Evolutionary conservation across 163 green algal species (phyloP).

Genomic region (Coccomyxa subellipsoidea): DNA sequence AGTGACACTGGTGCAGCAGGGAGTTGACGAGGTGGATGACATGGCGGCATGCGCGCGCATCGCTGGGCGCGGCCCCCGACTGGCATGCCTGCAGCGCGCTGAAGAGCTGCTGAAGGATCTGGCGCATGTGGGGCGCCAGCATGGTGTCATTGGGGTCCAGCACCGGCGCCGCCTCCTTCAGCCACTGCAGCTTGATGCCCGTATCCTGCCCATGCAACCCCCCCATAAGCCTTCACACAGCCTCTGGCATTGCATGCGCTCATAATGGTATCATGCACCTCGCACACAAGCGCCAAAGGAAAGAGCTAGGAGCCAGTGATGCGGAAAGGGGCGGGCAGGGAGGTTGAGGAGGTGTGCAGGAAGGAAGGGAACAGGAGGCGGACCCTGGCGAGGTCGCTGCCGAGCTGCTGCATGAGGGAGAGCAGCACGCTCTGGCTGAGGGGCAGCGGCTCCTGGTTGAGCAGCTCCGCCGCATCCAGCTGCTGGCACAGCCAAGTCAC

Average conservation of each 20-base stretch:
- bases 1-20: constrained; percentile 7
- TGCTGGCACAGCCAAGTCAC: constrained; percentile 77
- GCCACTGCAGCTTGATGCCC: constrained; percentile 61
- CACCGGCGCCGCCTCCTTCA: constrained; percentile 48
- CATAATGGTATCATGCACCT: too few species aligned
- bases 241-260: too few species aligned
- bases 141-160: constrained; percentile 51
- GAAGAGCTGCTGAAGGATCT: constrained; percentile 36
- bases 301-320: too few species aligned
- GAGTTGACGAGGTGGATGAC: constrained; percentile 5
- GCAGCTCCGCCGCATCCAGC: constrained; percentile 38
- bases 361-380: not conserved
- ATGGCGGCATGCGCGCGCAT: not conserved
- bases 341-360: not conserved
- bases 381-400: constrained; percentile 43
- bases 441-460: constrained; percentile 17
- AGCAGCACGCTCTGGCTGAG: constrained; percentile 67
- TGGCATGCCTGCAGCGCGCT: not conserved
- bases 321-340: too few species aligned
- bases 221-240: not conserved
- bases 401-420: constrained; percentile 77
- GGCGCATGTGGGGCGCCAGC: constrained; percentile 48
- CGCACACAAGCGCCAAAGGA: too few species aligned
- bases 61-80: not conserved
- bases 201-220: not conserved